Evolutionary conservation across 306 rosid species (phyloP), one percentile per base, ranked within the genome.

Genomic region (Canavalia gladiata): DNA sequence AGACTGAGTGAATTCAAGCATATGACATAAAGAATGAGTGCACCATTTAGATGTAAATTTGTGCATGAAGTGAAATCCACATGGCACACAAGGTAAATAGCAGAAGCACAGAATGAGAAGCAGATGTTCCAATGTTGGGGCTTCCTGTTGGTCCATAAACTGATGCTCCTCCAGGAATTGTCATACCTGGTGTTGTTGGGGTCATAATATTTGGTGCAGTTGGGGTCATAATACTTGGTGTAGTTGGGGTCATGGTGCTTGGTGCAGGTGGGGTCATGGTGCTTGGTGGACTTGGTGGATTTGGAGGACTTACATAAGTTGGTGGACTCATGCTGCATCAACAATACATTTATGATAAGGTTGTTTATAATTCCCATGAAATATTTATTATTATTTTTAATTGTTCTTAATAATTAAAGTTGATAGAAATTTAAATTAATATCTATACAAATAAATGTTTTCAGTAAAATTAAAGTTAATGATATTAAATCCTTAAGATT

Each of bases 141-240:
- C 89, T 90, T 43, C 74, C 94, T 73, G 90, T 54, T 77, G 99
- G 98, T 51, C 79, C 97, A 82, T 82, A 92, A 55, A 87, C 77
- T 31, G 97, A 74, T 63, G 96, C 68, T 87, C 91, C 98, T 49
- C 89, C 83, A 3, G 99, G 98, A 46, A 91, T 88, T 41, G 83
- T 67, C 70, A 66, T 73, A 74, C 86, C 41, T 1, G 97, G 97
- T 68, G 88, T 58, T 3, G 69, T 13, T 58, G 86, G 81, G 3
- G 79, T 80, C 72, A 83, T 77, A 5, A 43, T 11, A 45, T 83
- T 66, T 2, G 98, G 98, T 64, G 91, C 66, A 31, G 86, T 52
- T 29, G 87, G 77, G 4, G 75, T 77, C 65, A 81, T 76, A 30
- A 35, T 64, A 33, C 5, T 73, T 33, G 78, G 83, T 34, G 87